Evolutionary conservation across 441 rosid species (phyloP), one percentile per base, ranked within the genome.

Genomic region (Iberis amara): DNA sequence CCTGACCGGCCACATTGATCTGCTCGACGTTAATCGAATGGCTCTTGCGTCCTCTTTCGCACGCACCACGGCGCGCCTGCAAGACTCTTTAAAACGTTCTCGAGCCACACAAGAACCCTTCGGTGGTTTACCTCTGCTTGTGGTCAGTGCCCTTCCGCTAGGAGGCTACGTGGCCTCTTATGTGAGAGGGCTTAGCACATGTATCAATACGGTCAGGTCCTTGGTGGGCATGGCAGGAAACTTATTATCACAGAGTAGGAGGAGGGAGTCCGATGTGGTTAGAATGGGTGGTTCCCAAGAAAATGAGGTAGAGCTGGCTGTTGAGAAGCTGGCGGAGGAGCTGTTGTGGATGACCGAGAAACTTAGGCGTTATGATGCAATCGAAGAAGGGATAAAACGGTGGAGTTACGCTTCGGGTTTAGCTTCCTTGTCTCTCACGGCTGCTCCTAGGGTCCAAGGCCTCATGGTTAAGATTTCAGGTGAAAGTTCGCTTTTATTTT

Each of bases 291-390:
- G 43, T n/a, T 8, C 7, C 8, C 57, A 23, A 15, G 76, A 61
- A 7, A 62, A 62, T 1, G 69, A 65, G 8, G 66, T 64, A 27
- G 86, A 78, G 28, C 46, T 85, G 35, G 61, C 66, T 30, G 72
- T 78, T 0, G 91, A 88, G 76, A 88, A 88, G 68, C 63, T 85
- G 55, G 96, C 87, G 0, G 85, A 78, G 40, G 91, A 83, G 70
- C 56, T 81, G 47, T 50, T 83, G 3, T 83, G 94, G 85, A 55
- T 82, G 33, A 66, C 89, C 0, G 62, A 66, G 58, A 88, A 78
- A 43, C 73, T 85, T 10, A 70, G 76, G 59, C 73, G 49, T 37
- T 81, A 76, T n/a, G 86, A 77, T 14, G 82, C 69, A 7, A 66
- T 76, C 36, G 79, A 77, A 0, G 85, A 88, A 65, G 87, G 89